Base-by-base conservation (phyloP, 2,329 filamentous ascomycete genomes). In the Geoglossum cookeanum region DNA sequence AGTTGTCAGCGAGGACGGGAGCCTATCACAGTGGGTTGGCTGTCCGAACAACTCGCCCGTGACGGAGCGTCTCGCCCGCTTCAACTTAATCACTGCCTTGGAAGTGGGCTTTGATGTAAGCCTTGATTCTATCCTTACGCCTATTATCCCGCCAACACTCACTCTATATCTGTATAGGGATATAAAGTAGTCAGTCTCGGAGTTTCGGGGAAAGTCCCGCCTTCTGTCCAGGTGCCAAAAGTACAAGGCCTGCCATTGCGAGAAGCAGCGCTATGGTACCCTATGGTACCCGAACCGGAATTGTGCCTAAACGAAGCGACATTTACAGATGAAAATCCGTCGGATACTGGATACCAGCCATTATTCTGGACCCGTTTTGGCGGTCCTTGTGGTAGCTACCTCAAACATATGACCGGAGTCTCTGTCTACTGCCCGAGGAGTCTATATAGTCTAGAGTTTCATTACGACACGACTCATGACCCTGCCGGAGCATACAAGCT, bases 91-190 rank as follows among this genome's bases (percentile, higher is more conserved):
- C 37, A 17, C 42, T 30, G 55, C 55, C 55, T 35, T 56, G 13
- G 55, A 56, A 56, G 33, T 56, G 17, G 42, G 55, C 55, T 56
- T 56, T 47, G 55, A 56, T 56, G 55, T 56, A 56, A 56, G 55
- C 8, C n/a, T 30, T 17, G 27, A 17, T 56, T 45, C 32, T 2
- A 56, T 56, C 27, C 8, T 56, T 56, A 45, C 35, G 37, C 44
- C 44, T n/a, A 47, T 3, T 3, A 3, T 3, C 22, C 44, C 15
- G 44, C 44, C 15, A 47, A 15, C 3, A 47, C 15, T 47, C 3
- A 47, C 44, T 42, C 2, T n/a, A n/a, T 47, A 29, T 27, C 33
- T 47, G 37, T 30, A 29, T 45, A 56, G 55, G 55, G 55, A 47
- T 56, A 45, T 47, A 56, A 56, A 33, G 33, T 56, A 45, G 55